phyloP scores from a whole-genome alignment of 1,284 basidiomycete genomes.

The Ustilago vetiveriae region DNA sequence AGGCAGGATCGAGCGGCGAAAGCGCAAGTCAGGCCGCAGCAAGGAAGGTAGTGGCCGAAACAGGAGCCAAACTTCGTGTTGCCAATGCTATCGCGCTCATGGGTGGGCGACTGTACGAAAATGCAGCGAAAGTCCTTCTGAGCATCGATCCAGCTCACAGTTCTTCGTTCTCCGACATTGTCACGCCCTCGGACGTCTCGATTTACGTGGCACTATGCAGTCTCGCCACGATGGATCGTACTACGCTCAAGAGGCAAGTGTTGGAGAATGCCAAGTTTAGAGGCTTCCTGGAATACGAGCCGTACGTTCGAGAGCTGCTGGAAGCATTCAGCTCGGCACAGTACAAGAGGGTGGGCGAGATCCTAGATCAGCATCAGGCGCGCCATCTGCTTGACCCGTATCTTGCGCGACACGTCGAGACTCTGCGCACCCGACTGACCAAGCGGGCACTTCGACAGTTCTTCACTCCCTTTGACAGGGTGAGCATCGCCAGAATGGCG shows the following conservation, averaged over 20 bases:
- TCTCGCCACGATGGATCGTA: constrained; percentile 77
- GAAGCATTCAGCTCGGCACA: constrained; percentile 82
- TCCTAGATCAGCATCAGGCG: constrained; percentile 75
- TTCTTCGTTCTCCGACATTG: constrained; percentile 70
- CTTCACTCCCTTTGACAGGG: constrained; percentile 83
- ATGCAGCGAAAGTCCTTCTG: constrained; percentile 77
- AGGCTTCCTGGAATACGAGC: constrained; percentile 83
- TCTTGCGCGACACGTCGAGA: constrained; percentile 71
- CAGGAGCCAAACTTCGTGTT: constrained; percentile 81
- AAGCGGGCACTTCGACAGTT: constrained; percentile 71
- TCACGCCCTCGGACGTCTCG: constrained; percentile 81
- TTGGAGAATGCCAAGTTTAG: constrained; percentile 78
- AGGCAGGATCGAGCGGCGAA: constrained; percentile 19
- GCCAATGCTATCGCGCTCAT: constrained; percentile 79
- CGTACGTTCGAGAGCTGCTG: constrained; percentile 81
- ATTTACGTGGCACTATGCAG: constrained; percentile 83
- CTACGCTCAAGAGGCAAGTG: constrained; percentile 75
- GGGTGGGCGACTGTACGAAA: constrained; percentile 77
- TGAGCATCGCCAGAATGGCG: constrained; percentile 81
- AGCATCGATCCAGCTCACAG: constrained; percentile 71
- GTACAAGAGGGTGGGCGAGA: constrained; percentile 80
- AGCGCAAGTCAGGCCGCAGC: constrained; percentile 24
- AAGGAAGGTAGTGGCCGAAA: constrained; percentile 39
- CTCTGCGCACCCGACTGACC: constrained; percentile 66
- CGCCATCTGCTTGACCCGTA: constrained; percentile 81